Percentiles rank a stretch among this genome's conserved stretches.
Evolutionary conservation across 345 rosid species (phyloP).

Genomic region (Gossypium raimondii): DNA sequence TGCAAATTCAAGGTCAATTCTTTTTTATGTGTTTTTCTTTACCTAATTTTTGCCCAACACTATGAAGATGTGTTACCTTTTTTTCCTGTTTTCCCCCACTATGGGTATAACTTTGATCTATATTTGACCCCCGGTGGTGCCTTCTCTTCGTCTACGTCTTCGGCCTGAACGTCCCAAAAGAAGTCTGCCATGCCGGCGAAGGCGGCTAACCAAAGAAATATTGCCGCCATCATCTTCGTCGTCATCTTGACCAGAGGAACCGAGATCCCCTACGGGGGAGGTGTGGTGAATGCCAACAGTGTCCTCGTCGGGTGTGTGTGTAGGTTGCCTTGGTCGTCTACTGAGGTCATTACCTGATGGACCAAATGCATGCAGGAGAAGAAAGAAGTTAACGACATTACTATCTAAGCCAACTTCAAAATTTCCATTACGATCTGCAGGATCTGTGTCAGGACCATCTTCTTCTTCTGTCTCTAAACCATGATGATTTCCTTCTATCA

Average conservation of each 20-base stretch:
- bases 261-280: conserved; percentile 31
- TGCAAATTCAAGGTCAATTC: conserved; percentile 13
- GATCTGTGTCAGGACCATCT: conserved; percentile 35
- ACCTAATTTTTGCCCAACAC: conserved; percentile 13
- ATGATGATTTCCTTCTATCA: conserved; percentile 56
- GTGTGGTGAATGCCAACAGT: conserved; percentile 23
- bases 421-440: conserved; percentile 32
- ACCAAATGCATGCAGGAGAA: conserved; percentile 76
- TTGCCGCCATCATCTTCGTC: conserved; percentile 33
- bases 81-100: conserved; percentile 8
- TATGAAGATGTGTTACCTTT: conserved; percentile 16
- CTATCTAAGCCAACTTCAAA: conserved; percentile 54
- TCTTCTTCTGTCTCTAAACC: conserved; percentile 50
- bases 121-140: conserved; percentile 22
- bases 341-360: conserved; percentile 49
- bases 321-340: conserved; percentile 40
- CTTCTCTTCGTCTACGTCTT: conserved; percentile 74
- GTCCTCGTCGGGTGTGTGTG: conserved; percentile 30
- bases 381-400: conserved; percentile 58
- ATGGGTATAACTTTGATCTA: neutral
- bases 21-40: neutral
- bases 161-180: conserved; percentile 66
- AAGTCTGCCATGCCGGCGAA: conserved; percentile 60
- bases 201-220: conserved; percentile 56
- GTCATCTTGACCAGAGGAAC: conserved; percentile 44